These are phyloP conservation scores for Curvularia spicifera DNA, from an alignment of 2,329 filamentous ascomycete species.

Conservation along the genomic window DNA sequence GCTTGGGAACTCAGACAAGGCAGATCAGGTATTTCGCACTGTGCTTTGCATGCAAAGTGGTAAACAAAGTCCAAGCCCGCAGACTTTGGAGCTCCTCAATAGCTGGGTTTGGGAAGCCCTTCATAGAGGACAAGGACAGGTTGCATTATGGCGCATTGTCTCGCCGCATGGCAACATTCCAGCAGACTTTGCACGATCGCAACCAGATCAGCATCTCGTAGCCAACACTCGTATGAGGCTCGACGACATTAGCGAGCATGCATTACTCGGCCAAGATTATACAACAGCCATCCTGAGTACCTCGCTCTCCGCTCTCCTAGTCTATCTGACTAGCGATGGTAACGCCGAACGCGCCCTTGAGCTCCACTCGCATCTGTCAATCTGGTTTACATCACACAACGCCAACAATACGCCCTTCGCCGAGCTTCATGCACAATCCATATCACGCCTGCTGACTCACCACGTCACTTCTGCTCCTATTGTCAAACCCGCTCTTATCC, in stretches of 20 bases:
- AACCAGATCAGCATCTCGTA: slow-evolving; percentile 23
- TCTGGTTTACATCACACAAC: slow-evolving; percentile 33
- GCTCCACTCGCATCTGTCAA: slow-evolving; percentile 40
- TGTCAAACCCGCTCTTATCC: slow-evolving; percentile 71
- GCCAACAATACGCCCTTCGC: slow-evolving; percentile 47
- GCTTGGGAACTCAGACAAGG: slow-evolving; percentile 63
- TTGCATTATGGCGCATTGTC: slow-evolving; percentile 46
- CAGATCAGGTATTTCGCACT: slow-evolving; percentile 69
- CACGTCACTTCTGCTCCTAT: slow-evolving; percentile 68
- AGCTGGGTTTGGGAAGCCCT: slow-evolving; percentile 72
- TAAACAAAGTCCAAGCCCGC: slow-evolving; percentile 61
- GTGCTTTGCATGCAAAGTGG: slow-evolving; percentile 66
- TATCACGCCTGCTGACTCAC: slow-evolving; percentile 68
- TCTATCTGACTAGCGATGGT: slow-evolving; percentile 64
- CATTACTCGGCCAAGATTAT: slow-evolving; percentile 56
- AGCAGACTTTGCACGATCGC: not conserved
- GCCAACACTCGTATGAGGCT: slow-evolving; percentile 24
- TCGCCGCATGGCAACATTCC: slow-evolving; percentile 32
- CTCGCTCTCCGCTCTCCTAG: slow-evolving; percentile 69
- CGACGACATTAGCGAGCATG: slow-evolving; percentile 56
- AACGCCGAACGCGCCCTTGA: slow-evolving; percentile 49
- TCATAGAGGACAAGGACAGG: slow-evolving; percentile 43
- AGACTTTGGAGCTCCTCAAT: slow-evolving; percentile 59
- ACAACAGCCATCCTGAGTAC: slow-evolving; percentile 59
- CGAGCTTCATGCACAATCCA: slow-evolving; percentile 73